Conservation (phyloP, 2,329 filamentous ascomycete genomes). For the Fusarium clavum region DNA sequence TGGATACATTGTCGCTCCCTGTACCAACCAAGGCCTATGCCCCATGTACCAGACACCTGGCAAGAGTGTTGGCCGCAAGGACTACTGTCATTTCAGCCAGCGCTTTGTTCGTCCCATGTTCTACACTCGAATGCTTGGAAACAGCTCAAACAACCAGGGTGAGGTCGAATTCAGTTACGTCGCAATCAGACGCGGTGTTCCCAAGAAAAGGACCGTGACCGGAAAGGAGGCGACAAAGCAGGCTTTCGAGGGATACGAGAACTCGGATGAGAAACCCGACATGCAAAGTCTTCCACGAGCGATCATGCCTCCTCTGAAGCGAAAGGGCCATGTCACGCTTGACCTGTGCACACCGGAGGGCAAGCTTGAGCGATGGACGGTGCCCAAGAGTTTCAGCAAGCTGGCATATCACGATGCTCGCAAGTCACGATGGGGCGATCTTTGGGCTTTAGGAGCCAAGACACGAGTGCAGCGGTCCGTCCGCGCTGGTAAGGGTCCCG, state of each 20-base stretch:
- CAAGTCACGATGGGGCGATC: slow-evolving; percentile 90
- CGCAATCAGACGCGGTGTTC: slow-evolving; percentile 80
- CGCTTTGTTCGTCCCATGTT: slow-evolving; percentile 87
- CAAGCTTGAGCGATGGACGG: slow-evolving; percentile 91
- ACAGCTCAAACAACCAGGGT: slow-evolving; percentile 81
- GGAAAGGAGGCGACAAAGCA: slow-evolving; percentile 68
- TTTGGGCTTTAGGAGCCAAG: slow-evolving; percentile 96
- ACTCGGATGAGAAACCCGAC: slow-evolving; percentile 58
- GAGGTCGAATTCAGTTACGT: slow-evolving; percentile 93
- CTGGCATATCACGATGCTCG: slow-evolving; percentile 92
- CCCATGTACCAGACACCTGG: slow-evolving; percentile 87
- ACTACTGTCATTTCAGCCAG: slow-evolving; percentile 92
- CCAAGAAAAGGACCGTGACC: slow-evolving; percentile 53
- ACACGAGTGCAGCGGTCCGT: slow-evolving; percentile 74
- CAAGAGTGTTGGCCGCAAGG: slow-evolving; percentile 78
- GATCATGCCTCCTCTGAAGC: slow-evolving; percentile 85
- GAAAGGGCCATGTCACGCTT: slow-evolving; percentile 86
- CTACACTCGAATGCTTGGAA: slow-evolving; percentile 79
- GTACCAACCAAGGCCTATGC: slow-evolving; percentile 88
- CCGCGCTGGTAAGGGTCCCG: slow-evolving; percentile 65
- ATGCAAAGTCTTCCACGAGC: slow-evolving; percentile 80
- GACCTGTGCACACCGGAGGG: slow-evolving; percentile 91
- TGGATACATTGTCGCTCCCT: slow-evolving; percentile 77
- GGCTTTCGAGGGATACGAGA: slow-evolving; percentile 80
- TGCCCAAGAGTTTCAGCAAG: slow-evolving; percentile 82